Evolutionary conservation across 495 filamentous ascomycete genomes (phyloP), one percentile per base, ranked within the genome.

Genomic region (Podospora didyma): DNA sequence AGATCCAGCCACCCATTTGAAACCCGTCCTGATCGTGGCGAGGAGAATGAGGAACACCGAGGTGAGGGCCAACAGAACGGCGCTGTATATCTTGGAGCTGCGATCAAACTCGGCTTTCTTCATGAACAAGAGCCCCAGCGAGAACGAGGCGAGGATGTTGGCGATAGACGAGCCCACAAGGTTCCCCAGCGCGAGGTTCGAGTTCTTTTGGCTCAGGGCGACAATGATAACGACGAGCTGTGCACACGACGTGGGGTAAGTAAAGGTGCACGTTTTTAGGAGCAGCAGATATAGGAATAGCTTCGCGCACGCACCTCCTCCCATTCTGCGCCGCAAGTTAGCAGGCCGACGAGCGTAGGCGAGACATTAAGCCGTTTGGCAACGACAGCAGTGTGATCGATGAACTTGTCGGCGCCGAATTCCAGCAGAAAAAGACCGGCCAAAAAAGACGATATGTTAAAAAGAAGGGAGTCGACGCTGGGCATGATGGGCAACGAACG

Each of bases 91-190:
- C 56, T 74, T 76, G 31, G 78, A 70, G 48, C 73, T 79, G 12
- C 59, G 51, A 54, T 79, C 80, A 56, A 81, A 80, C 7, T 54
- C 49, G 42, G 68, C 52, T 0, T 54, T 56, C 0, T 53, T 59
- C 51, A 76, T 63, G 53, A 73, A 75, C 7, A 82, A 52, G 0
- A 84, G 66, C 6, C 77, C 80, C 7, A 83, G 63, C 0, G 81
- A 79, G 62, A 84, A 83, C 2, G 80, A 79, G 7, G 76, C 79
- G 10, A 84, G 73, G 44, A 83, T 78, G 53, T 84, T 84, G 45
- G 80, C 77, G 31, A 84, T 75, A 7, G 74, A 70, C 1, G 81
- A 83, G 0, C 81, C 81, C 57, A 83, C 65, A 10, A 83, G 66
- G 65, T 83, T 84, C 1, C 81, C 81, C 0, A 83, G 55, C 12